Base-by-base conservation (phyloP, 129 eudicot species). In the Sambucus nigra region DNA sequence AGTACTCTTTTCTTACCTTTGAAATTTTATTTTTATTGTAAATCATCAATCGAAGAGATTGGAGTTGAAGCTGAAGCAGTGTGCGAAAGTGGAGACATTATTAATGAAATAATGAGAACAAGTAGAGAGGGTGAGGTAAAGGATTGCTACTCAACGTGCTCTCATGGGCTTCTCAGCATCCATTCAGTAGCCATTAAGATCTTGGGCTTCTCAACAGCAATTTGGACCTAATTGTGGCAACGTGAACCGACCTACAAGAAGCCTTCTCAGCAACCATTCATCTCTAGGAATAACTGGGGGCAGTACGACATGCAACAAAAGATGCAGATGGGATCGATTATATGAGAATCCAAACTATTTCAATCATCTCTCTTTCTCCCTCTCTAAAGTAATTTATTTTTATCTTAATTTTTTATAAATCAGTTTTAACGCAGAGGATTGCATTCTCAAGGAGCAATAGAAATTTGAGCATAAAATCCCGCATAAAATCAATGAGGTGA, bases 61-160 rank as follows among this genome's bases (percentile, higher is more conserved):
- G 59, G 97, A 89, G 72, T 62, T 89, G 69, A 89, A 89, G 81
- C 88, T 89, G 35, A 89, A 89, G 68, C 97, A 89, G 54, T 84
- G 84, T 67, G 92, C 95, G 13, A 95, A 89, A 76, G 82, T 89
- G 23, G 97, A 89, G 71, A 89, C 93, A 56, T 66, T 78, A 51
- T 61, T 89, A n/a, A 89, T 84, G 83, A 84, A 76, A 51, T 95
- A 89, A 65, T 84, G 97, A 33, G 97, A 89, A 39, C 95, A 84
- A 48, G 80, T 89, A 57, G 97, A 89, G 66, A 78, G 87, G 55
- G 60, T 70, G 41, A 78, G 94, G 67, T 95, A 84, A 71, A 64
- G 93, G 67, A 62, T 76, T 35, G 74, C 86, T 47, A 63, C 83
- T 4, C 95, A 89, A 46, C 85, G 95, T 14, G 66, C 69, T 26